Conservation (phyloP, 257 asterid species). For the Penstemon barbatus region DNA sequence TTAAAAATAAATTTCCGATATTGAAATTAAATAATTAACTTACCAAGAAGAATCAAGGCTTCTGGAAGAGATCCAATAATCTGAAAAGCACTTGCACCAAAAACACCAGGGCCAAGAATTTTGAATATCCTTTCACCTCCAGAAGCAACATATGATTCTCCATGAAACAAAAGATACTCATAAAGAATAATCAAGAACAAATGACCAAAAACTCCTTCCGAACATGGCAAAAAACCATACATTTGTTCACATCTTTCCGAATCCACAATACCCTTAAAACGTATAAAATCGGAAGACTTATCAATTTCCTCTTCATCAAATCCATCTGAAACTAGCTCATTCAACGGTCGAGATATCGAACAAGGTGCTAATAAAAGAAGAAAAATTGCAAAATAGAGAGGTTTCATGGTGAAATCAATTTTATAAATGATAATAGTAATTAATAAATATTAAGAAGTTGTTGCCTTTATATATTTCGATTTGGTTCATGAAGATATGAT, state of each 20-base stretch:
- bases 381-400: background rate
- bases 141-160: conserved; percentile 43
- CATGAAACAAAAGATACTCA: conserved; percentile 47
- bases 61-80: conserved; percentile 52
- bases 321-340: conserved; percentile 25
- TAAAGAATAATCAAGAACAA: conserved; percentile 47
- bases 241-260: conserved; percentile 42
- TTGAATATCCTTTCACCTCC: conserved; percentile 54
- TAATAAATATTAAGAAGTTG: too few relatives aligned
- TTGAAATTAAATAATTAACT: too few relatives aligned
- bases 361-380: conserved; percentile 8
- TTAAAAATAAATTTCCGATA: too few relatives aligned
- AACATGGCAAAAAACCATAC: conserved; percentile 55
- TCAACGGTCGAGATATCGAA: background rate
- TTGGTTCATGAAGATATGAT: too few relatives aligned
- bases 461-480: too few relatives aligned
- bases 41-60: conserved; percentile 36
- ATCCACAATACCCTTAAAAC: conserved; percentile 1
- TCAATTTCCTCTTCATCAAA: background rate
- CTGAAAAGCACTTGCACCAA: conserved; percentile 60
- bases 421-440: too few relatives aligned
- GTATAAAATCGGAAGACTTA: conserved; percentile 4
- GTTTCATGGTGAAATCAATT: conserved; percentile 15
- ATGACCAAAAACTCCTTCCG: conserved; percentile 37
- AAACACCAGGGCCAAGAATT: conserved; percentile 58